phyloP scores from a whole-genome alignment of 768 basidiomycete genomes.

The Clavaria fumosa region DNA sequence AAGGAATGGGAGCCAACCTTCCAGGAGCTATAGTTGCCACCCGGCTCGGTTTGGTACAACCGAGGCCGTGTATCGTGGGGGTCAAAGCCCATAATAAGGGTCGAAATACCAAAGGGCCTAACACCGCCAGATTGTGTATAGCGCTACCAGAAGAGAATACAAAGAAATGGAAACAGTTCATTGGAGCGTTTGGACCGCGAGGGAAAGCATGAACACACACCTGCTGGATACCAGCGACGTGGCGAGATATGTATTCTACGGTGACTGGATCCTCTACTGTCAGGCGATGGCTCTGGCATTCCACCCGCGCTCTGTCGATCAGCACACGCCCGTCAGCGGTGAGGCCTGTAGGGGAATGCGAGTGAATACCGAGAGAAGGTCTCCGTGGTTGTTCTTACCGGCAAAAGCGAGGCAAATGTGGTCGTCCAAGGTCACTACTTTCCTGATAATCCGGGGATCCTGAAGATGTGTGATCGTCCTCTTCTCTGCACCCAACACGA shows the following conservation, averaged over 20 bases:
- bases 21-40: slow-evolving; percentile 97
- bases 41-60: slow-evolving; percentile 93
- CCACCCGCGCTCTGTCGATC: slow-evolving; percentile 94
- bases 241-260: slow-evolving; percentile 95
- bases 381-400: slow-evolving; percentile 33
- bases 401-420: slow-evolving; percentile 96
- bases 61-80: slow-evolving; percentile 79
- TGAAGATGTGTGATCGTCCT: slow-evolving; percentile 94
- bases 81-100: slow-evolving; percentile 93
- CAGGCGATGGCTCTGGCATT: slow-evolving; percentile 93
- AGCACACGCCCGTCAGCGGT: slow-evolving; percentile 96
- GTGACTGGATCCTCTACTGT: slow-evolving; percentile 98
- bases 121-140: slow-evolving; percentile 99
- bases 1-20: slow-evolving; percentile 40
- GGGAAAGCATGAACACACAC: no score
- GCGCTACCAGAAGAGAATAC: slow-evolving; percentile 30
- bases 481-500: slow-evolving; percentile 97
- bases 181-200: slow-evolving; percentile 8
- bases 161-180: not conserved
- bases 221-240: slow-evolving; percentile 98
- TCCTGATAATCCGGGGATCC: slow-evolving; percentile 93
- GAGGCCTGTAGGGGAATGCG: slow-evolving; percentile 41
- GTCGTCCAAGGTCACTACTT: slow-evolving; percentile 97
- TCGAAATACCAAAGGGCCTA: slow-evolving; percentile 94
- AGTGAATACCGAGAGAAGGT: slow-evolving; percentile 3